phyloP scores from a whole-genome alignment of 2,329 filamentous ascomycete species.

The Fonsecaea monophora region DNA sequence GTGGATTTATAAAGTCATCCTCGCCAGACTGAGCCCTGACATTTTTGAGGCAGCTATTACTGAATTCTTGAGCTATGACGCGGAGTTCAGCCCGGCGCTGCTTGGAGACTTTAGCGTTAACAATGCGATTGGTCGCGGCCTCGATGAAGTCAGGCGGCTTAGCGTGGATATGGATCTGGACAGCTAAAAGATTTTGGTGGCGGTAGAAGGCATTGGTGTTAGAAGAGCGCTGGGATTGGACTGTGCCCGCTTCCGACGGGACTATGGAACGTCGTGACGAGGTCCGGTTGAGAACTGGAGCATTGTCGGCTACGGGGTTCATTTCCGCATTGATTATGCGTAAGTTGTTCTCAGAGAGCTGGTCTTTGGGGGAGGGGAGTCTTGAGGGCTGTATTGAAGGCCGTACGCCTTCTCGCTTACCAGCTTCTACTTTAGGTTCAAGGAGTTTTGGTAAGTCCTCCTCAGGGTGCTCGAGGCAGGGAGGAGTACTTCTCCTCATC shows the following conservation, averaged over 20 bases:
- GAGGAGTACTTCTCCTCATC: not conserved
- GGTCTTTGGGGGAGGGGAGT: not conserved
- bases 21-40: slow-evolving; percentile 17
- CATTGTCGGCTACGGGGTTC: not conserved
- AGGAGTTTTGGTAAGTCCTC: not conserved
- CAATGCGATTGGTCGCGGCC: slow-evolving; percentile 10
- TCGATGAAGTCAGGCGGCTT: slow-evolving; percentile 21
- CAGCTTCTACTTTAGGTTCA: not conserved
- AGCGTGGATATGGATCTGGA: slow-evolving; percentile 16
- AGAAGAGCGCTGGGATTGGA: slow-evolving; percentile 9
- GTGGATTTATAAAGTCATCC: slow-evolving; percentile 17
- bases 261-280: not conserved
- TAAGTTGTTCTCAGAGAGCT: not conserved
- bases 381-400: not conserved
- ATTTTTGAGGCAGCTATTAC: not conserved
- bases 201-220: slow-evolving; percentile 13
- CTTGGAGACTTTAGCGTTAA: slow-evolving; percentile 17
- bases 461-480: not conserved
- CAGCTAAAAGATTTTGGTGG: slow-evolving; percentile 3
- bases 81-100: slow-evolving; percentile 16
- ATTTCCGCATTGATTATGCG: not conserved
- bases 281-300: slow-evolving; percentile 6
- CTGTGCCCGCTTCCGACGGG: slow-evolving; percentile 5
- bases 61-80: slow-evolving; percentile 9
- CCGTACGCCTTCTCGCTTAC: not conserved